These are phyloP conservation scores for Vicia sativa DNA, from an alignment of 306 rosid genomes.

Conservation along the genomic window DNA sequence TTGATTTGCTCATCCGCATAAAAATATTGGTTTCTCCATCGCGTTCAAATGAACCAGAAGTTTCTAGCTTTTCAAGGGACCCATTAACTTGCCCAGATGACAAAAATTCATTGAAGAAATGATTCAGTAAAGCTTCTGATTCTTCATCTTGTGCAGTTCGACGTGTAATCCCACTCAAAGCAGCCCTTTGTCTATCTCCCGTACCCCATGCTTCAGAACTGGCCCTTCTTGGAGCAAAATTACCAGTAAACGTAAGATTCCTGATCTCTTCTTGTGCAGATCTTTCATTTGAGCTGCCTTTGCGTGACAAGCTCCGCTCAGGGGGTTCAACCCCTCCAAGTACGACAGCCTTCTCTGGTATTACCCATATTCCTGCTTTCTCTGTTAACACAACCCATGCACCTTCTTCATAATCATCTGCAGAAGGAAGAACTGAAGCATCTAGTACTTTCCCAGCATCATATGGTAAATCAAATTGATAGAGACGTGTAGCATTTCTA, in stretches of 20 bases:
- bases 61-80: conserved; percentile 74
- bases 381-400: conserved; percentile 96
- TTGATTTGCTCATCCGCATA: conserved; percentile 90
- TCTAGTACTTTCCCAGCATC: conserved; percentile 98
- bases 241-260: conserved; percentile 67
- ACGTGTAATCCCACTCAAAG: conserved; percentile 58
- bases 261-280: conserved; percentile 81
- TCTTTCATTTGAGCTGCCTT: conserved; percentile 94
- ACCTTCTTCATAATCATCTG: conserved; percentile 84
- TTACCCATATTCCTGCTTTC: conserved; percentile 98
- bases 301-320: conserved; percentile 93
- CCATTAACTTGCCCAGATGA: conserved; percentile 80
- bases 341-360: conserved; percentile 93
- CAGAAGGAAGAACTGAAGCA: conserved; percentile 87
- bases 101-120: conserved; percentile 75
- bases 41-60: conserved; percentile 84
- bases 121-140: conserved; percentile 82
- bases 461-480: conserved; percentile 93
- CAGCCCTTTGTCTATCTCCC: conserved; percentile 69
- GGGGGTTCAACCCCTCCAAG: conserved; percentile 99
- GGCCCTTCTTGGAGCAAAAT: conserved; percentile 71
- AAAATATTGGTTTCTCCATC: conserved; percentile 90
- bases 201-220: conserved; percentile 82
- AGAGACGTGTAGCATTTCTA: conserved; percentile 69
- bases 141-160: conserved; percentile 88